Conservation (phyloP, 2,329 filamentous ascomycete genomes). For the Alternaria metachromatica region DNA sequence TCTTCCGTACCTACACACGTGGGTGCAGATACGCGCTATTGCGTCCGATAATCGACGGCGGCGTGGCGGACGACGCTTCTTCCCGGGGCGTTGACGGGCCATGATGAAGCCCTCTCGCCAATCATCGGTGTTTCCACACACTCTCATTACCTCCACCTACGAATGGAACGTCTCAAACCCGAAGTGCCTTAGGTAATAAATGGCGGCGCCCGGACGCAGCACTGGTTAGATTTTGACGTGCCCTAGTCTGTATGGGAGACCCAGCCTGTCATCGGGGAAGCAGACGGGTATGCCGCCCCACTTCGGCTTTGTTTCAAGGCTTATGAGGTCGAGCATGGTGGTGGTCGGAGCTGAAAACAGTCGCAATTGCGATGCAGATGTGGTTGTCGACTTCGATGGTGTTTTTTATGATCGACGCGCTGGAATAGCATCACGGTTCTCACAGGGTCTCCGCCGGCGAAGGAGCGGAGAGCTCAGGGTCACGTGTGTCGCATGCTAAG, state of each 20-base stretch:
- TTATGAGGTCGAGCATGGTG: constrained; percentile 3
- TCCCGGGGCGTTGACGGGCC: constrained; percentile 23
- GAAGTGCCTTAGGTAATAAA: constrained; percentile 27
- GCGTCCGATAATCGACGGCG: constrained; percentile 17
- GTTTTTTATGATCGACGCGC: not conserved
- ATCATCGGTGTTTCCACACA: constrained; percentile 17
- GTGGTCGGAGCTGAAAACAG: constrained; percentile 10
- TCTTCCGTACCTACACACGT: constrained; percentile 19
- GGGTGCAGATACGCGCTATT: constrained; percentile 21
- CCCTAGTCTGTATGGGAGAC: constrained; percentile 25
- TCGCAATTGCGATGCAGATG: not conserved
- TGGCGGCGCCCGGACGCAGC: constrained; percentile 17
- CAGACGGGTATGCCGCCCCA: constrained; percentile 11
- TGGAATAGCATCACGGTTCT: not conserved
- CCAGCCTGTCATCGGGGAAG: constrained; percentile 27
- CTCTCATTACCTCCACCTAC: constrained; percentile 15
- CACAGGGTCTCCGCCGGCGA: not conserved
- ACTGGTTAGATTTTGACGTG: constrained; percentile 10
- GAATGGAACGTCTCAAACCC: constrained; percentile 23
- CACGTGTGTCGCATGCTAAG: constrained; percentile 4
- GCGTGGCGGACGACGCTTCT: constrained; percentile 27
- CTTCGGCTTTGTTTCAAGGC: constrained; percentile 5
- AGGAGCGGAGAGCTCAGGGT: not conserved
- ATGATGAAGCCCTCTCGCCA: constrained; percentile 12
- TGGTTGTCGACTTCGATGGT: not conserved